phyloP scores from a whole-genome alignment of 305 asterid species.

The Solanum hybrid region DNA sequence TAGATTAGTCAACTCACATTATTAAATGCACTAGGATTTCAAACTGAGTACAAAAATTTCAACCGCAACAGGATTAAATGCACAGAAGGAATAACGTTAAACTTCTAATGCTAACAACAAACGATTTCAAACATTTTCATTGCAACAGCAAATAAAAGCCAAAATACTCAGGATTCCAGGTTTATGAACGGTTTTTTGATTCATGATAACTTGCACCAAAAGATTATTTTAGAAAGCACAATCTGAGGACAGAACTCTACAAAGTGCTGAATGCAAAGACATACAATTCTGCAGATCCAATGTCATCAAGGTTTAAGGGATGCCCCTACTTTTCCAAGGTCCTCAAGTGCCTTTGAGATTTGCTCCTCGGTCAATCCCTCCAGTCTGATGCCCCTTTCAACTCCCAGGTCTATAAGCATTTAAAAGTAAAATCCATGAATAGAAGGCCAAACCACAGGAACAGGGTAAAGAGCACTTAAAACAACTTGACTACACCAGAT shows the following conservation, averaged over 20 bases:
- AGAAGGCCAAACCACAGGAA: not conserved
- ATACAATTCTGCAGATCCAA: conserved; percentile 12
- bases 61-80: not conserved
- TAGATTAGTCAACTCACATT: not conserved
- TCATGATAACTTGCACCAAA: not conserved
- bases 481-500: not conserved
- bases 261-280: conserved; percentile 8
- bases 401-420: conserved; percentile 49
- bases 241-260: not conserved
- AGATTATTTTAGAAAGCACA: conserved; percentile 4
- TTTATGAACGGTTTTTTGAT: not conserved
- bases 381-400: conserved; percentile 71
- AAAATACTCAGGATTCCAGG: not conserved
- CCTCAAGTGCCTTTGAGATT: conserved; percentile 80
- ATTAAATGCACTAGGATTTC: not conserved
- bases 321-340: conserved; percentile 61
- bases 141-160: not conserved
- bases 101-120: not conserved
- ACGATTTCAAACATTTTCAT: not conserved
- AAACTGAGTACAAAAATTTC: not conserved
- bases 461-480: not conserved
- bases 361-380: conserved; percentile 75
- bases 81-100: not conserved
- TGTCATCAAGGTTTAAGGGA: conserved; percentile 29
- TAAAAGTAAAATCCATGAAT: conserved; percentile 14